Base-by-base conservation (phyloP, 768 basidiomycete genomes). In the Suillus subalutaceus region DNA sequence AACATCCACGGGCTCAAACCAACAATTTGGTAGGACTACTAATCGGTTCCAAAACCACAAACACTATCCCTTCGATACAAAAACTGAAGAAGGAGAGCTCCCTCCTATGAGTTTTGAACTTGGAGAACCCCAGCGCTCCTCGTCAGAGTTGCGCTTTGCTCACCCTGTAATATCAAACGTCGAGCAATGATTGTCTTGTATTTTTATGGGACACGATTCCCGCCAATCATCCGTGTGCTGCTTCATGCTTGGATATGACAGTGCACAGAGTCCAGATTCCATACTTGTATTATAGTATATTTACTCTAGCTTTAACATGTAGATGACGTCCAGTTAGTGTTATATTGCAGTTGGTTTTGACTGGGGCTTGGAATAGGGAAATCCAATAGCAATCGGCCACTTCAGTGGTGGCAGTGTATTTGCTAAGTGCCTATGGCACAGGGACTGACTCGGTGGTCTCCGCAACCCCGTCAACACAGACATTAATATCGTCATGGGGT, bases 401-500 rank as follows among this genome's bases (percentile, higher is more conserved):
- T 55, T 20, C 4, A 20, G 59, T 61, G 23, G 60, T 62, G 60
- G 60, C 60, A n/a, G 60, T 62, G 60, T 46, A 38, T 23, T 41
- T 41, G 15, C 32, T 32, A 16, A 30, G 43, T 15, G 18, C 40
- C 40, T 40, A 12, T 52, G 23, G 23, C 18, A 50, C 23, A 7
- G 4, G n/a, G 23, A 40, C 26, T 30, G 26, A 35, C n/a, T 23
- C n/a, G 12, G 32, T 16, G 18, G 37, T 56, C 37, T 63, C 63
- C 41, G 20, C 59, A 30, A 60, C 12, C 18, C 10, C 40, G 8
- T 59, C 58, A 59, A 41, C 26, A 12, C 40, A 59, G 40, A 62
- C 40, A 66, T 56, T 44, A 63, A 63, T 37, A 66, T 48, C 40
- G 63, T 43, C 63, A 93, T 93, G 91, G 91, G 91, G 65, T 83